Percentiles rank a stretch among this genome's conserved stretches.
These are phyloP conservation scores for Westerdykella aurantiaca DNA, from an alignment of 2,329 filamentous ascomycete genomes.

Conservation along the genomic window DNA sequence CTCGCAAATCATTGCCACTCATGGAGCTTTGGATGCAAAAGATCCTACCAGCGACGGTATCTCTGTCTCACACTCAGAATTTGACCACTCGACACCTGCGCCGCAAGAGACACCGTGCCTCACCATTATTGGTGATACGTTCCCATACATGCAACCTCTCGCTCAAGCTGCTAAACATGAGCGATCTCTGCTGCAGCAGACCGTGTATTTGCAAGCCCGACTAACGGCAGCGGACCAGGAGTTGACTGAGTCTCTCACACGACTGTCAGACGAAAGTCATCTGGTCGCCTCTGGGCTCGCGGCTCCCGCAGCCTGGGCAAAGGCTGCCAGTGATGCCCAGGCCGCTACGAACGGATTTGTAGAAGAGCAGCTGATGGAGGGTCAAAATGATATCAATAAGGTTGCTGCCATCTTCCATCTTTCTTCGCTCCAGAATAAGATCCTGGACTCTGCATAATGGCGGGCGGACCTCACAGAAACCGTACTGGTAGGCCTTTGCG, in stretches of 20 bases:
- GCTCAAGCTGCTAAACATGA: conserved; percentile 20
- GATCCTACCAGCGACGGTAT: not conserved
- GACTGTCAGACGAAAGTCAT: conserved; percentile 37
- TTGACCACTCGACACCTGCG: not conserved
- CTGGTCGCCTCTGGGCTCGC: conserved; percentile 30
- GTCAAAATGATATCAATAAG: conserved; percentile 18
- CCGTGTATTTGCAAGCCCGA: conserved; percentile 29
- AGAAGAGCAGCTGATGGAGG: conserved; percentile 15
- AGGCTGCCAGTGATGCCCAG: conserved; percentile 18
- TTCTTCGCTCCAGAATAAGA: conserved; percentile 24
- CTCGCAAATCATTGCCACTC: conserved; percentile 15
- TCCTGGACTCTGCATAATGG: conserved; percentile 11
- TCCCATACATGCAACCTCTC: conserved; percentile 29
- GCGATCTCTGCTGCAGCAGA: conserved; percentile 29
- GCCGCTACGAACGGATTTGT: conserved; percentile 14
- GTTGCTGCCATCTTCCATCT: conserved; percentile 24
- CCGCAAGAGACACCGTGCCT: not conserved
- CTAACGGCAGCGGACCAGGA: conserved; percentile 28
- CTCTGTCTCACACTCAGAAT: not conserved
- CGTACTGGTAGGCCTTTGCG: no score
- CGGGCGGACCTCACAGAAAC: no score
- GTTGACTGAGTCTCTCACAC: conserved; percentile 21
- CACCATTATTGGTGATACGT: conserved; percentile 17
- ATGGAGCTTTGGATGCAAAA: conserved; percentile 13
- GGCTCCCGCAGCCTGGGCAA: conserved; percentile 23